Evolutionary conservation across 73 alveolate genomes (phyloP).

Genomic region (Durusdinium trenchii): DNA sequence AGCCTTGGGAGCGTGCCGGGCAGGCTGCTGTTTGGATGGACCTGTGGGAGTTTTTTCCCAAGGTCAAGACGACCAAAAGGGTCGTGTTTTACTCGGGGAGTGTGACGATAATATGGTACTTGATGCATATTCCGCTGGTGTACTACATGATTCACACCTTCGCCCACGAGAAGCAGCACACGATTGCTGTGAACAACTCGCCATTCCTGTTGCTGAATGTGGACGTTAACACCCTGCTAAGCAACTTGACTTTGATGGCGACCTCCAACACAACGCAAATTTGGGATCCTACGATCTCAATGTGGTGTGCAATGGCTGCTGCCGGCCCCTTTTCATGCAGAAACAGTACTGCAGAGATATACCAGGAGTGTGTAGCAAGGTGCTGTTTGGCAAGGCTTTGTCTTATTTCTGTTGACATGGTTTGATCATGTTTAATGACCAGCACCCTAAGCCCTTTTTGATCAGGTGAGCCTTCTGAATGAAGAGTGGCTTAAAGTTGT

Average conservation of each 20-base stretch:
- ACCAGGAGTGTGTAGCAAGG: constrained; percentile 23
- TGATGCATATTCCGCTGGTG: constrained; percentile 41
- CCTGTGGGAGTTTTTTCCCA: constrained; percentile 5
- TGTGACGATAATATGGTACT: neutral
- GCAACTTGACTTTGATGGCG: neutral
- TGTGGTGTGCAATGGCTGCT: neutral
- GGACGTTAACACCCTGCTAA: neutral
- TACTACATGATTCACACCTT: neutral
- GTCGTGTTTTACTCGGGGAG: neutral
- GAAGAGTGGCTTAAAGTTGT: neutral
- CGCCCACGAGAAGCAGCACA: neutral
- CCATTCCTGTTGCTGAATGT: neutral
- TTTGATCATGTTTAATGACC: neutral
- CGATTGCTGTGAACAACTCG: neutral
- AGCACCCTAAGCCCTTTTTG: no score
- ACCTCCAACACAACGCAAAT: no score
- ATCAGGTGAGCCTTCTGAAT: constrained; percentile 18
- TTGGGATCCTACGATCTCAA: neutral
- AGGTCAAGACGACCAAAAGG: neutral
- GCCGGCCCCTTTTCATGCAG: constrained; percentile 40
- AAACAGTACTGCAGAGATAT: neutral
- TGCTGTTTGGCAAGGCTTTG: neutral
- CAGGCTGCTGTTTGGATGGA: no score
- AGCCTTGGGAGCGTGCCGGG: no score
- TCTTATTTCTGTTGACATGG: neutral